A percentile compares a stretch with the other conserved stretches of the same genome.
phyloP scores from a whole-genome alignment of 1,284 basidiomycete species.

The Irpex sp. region DNA sequence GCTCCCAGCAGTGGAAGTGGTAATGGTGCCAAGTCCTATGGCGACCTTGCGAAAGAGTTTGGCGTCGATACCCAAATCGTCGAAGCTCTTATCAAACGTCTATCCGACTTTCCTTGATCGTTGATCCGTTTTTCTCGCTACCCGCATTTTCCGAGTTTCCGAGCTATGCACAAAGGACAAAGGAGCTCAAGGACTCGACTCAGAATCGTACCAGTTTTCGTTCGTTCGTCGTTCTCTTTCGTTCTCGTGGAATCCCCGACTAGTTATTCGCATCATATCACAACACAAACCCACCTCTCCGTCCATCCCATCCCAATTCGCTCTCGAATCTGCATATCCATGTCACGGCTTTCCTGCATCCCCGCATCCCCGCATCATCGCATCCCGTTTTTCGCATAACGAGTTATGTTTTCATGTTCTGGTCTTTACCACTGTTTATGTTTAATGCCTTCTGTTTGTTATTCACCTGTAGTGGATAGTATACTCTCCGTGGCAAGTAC shows the following conservation, averaged over 20 bases:
- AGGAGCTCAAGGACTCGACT: not conserved
- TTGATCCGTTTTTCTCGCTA: no score
- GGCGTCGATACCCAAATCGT: slow-evolving; percentile 66
- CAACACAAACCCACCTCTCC: no score
- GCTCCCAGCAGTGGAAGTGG: not conserved
- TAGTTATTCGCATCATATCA: not conserved
- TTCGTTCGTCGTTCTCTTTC: not conserved
- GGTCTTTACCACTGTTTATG: not conserved
- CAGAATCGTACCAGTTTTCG: not conserved
- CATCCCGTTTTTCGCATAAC: not conserved
- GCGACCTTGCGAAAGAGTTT: slow-evolving; percentile 65
- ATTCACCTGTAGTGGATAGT: not conserved
- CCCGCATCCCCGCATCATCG: not conserved
- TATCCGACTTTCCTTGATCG: slow-evolving; percentile 33
- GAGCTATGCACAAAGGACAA: not conserved
- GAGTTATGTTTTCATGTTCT: not conserved
- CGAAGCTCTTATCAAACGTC: slow-evolving; percentile 62
- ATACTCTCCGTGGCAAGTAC: not conserved
- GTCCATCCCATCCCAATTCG: not conserved
- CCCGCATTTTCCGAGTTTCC: no score
- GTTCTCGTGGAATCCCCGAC: not conserved
- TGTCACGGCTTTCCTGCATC: not conserved
- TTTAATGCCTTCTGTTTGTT: not conserved
- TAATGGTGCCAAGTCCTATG: slow-evolving; percentile 25
- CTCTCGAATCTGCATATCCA: not conserved